These are phyloP conservation scores for Phytophthora quininea DNA, from an alignment of 352 stramenopile species.

Conservation along the genomic window DNA sequence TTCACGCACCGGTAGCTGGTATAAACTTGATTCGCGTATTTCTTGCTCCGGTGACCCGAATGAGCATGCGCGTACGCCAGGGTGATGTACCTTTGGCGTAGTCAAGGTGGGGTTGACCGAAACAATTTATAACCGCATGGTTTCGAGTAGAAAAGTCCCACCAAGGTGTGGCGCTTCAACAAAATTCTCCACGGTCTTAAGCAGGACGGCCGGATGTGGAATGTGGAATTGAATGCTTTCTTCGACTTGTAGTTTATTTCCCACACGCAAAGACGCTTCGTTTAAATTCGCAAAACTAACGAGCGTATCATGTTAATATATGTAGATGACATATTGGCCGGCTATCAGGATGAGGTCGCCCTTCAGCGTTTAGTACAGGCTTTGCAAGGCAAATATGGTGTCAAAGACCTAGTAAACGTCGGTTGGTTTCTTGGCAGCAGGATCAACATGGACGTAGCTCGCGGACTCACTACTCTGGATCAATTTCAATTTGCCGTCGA, in stretches of 20 bases:
- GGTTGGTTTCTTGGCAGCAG: conserved; percentile 10
- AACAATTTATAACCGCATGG: conserved; percentile 4
- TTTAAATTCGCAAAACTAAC: conserved; percentile 2
- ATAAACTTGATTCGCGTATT: conserved; percentile 8
- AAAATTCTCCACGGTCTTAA: conserved; percentile 9
- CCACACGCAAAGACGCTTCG: conserved; percentile 2
- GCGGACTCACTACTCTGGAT: not conserved
- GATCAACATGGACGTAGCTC: not conserved
- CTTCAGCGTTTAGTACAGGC: not conserved
- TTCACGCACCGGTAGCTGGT: not conserved
- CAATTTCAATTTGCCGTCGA: not conserved
- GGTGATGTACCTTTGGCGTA: conserved; percentile 13
- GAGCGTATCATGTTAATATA: conserved; percentile 2
- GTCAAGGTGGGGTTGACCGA: conserved; percentile 9
- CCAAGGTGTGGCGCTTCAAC: conserved; percentile 4
- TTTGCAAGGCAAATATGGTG: not conserved
- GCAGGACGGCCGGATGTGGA: conserved; percentile 6
- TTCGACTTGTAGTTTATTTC: not conserved
- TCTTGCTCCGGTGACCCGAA: conserved; percentile 1
- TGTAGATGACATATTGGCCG: conserved; percentile 2
- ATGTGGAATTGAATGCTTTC: not conserved
- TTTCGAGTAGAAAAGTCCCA: conserved; percentile 1
- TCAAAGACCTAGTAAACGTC: conserved; percentile 1
- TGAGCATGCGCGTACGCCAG: conserved; percentile 7
- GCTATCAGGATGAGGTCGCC: not conserved